Base-by-base conservation (phyloP, 164 flowering plant genomes). In the Echeveria elegans region DNA sequence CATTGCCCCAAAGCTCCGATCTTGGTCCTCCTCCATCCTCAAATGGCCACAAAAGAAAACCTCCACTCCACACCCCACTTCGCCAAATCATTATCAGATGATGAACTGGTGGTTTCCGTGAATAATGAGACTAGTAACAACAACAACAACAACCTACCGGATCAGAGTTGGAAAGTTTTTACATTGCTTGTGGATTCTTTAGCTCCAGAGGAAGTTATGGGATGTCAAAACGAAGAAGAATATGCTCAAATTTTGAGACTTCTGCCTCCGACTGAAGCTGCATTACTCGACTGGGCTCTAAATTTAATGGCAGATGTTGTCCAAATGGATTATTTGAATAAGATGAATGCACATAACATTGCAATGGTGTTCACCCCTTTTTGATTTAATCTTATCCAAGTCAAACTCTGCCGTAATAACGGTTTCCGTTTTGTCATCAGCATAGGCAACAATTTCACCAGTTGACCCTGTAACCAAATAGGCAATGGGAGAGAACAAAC, bases 281-380 rank as follows among this genome's bases (percentile, higher is more conserved):
- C 90, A 63, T 75, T 88, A 61, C 81, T 90, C 37, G 89, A 90
- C 76, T 90, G 97, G 97, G 88, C 94, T 59, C 74, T 90, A 76
- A 90, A 86, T 95, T 97, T 68, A 85, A 79, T 28, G 99, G 85
- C 43, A 95, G 80, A 90, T 76, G 88, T 88, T 58, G 97, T 81
- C 64, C 85, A 86, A 70, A 75, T 77, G 69, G 94, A 88, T 68
- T 82, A 77, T 47, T 65, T 75, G 16, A 90, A 88, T 80, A 90
- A 88, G 80, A 90, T 90, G 94, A 85, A 84, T 74, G 88, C 97
- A 6, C 92, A 85, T 64, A 88, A 88, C 63, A 77, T 87, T 32
- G 93, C 91, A 1, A 82, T 86, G 91, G 96, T 89, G 40, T 89
- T 88, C 76, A 91, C 96, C n/a, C 72, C 97, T 81, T 82, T 87